Evolutionary conservation across 345 rosid species (phyloP).

Genomic region (Erucastrum elatum): DNA sequence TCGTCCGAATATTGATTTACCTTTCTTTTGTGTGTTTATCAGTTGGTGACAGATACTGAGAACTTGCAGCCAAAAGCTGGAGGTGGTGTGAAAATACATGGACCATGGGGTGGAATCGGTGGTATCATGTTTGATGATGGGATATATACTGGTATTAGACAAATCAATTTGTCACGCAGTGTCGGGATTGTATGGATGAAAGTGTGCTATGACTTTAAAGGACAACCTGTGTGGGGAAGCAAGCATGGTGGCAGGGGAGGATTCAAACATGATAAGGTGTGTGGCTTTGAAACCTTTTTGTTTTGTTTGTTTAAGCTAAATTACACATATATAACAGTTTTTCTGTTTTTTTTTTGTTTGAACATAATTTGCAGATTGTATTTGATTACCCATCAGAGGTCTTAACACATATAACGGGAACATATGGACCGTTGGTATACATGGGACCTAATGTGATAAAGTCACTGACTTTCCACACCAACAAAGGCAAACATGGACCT

Average conservation of each 20-base stretch:
- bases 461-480: constrained; percentile 83
- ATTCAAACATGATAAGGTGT: constrained; percentile 66
- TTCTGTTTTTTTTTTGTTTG: constrained; percentile 1
- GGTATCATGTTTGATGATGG: constrained; percentile 76
- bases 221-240: constrained; percentile 85
- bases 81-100: constrained; percentile 48
- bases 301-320: not conserved
- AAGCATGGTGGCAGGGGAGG: constrained; percentile 92
- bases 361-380: constrained; percentile 52
- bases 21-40: not conserved
- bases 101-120: constrained; percentile 93
- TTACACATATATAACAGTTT: constrained; percentile 14
- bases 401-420: constrained; percentile 67
- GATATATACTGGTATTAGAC: constrained; percentile 63
- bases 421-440: constrained; percentile 66
- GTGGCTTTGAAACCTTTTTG: not conserved
- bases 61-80: constrained; percentile 44
- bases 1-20: not conserved
- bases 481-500: constrained; percentile 81
- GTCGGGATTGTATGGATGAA: constrained; percentile 67
- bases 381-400: constrained; percentile 84
- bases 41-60: constrained; percentile 30
- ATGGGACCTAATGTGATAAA: constrained; percentile 74
- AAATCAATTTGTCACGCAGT: constrained; percentile 66
- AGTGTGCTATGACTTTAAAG: constrained; percentile 68